Percentiles rank a stretch among this genome's conserved stretches.
Conservation (phyloP, 2,329 filamentous ascomycete genomes). For the Fusarium continuum region DNA sequence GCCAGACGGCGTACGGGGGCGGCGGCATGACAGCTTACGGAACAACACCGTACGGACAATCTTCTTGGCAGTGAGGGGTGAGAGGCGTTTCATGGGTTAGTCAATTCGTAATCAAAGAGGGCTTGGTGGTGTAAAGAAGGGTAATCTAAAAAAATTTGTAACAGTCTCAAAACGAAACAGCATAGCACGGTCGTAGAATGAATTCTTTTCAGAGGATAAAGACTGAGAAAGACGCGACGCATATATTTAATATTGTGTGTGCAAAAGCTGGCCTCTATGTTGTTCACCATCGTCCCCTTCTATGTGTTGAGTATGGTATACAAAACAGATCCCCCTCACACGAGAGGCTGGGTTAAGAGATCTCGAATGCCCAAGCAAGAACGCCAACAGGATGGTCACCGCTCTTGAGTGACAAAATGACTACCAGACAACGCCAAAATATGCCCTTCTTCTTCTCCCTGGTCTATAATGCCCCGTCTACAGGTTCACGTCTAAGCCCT, state of each 20-base stretch:
- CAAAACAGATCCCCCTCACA: slow-evolving; percentile 16
- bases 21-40: slow-evolving; percentile 73
- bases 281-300: background rate
- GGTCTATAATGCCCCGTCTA: slow-evolving; percentile 40
- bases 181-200: slow-evolving; percentile 44
- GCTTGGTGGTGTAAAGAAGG: slow-evolving; percentile 22
- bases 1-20: slow-evolving; percentile 74
- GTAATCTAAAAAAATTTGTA: slow-evolving; percentile 34
- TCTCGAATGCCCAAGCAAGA: slow-evolving; percentile 20
- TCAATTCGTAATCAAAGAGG: slow-evolving; percentile 36
- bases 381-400: slow-evolving; percentile 40
- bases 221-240: background rate
- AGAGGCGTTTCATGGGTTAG: slow-evolving; percentile 39
- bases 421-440: slow-evolving; percentile 39
- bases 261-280: slow-evolving; percentile 1
- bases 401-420: slow-evolving; percentile 21
- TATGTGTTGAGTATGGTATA: slow-evolving; percentile 23
- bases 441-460: slow-evolving; percentile 22
- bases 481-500: slow-evolving; percentile 48
- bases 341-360: slow-evolving; percentile 7
- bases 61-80: slow-evolving; percentile 57
- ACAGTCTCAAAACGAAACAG: slow-evolving; percentile 35
- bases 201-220: slow-evolving; percentile 22
- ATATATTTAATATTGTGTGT: background rate
- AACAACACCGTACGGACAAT: slow-evolving; percentile 61